These are phyloP conservation scores for Capsella rubella DNA, from an alignment of 441 rosid genomes.

Conservation along the genomic window DNA sequence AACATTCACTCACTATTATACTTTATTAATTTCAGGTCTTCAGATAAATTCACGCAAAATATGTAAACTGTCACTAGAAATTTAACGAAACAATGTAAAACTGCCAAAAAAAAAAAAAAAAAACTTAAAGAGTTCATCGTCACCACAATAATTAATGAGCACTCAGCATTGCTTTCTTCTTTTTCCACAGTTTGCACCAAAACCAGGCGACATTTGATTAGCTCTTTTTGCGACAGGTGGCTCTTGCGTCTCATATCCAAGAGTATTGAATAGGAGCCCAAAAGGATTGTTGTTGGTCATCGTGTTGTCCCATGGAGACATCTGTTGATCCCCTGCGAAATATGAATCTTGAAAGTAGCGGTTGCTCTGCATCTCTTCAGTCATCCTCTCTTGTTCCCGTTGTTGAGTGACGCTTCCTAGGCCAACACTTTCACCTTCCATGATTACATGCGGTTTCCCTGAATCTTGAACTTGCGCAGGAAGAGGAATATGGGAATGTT, in stretches of 20 bases:
- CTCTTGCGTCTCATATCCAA: neutral
- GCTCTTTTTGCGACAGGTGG: neutral
- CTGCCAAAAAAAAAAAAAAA: too few relatives aligned
- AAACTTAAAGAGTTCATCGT: too few relatives aligned
- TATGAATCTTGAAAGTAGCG: neutral
- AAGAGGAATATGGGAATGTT: neutral
- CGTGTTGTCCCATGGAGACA: neutral
- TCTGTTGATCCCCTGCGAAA: neutral
- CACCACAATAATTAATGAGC: neutral
- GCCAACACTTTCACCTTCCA: neutral
- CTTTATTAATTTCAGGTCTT: too few relatives aligned
- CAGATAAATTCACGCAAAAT: too few relatives aligned
- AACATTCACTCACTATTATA: too few relatives aligned
- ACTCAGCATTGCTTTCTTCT: neutral
- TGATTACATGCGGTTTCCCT: neutral
- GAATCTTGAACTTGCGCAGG: neutral
- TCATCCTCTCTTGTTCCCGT: neutral
- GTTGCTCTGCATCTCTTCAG: neutral
- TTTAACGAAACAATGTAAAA: too few relatives aligned
- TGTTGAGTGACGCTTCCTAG: too few relatives aligned
- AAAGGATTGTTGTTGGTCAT: neutral
- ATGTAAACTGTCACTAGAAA: too few relatives aligned
- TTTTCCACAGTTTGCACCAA: neutral
- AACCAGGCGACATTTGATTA: neutral
- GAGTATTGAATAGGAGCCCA: neutral